Evolutionary conservation across 352 stramenopile genomes (phyloP), one percentile per base, ranked within the genome.

Genomic region (Plasmopara halstedii): DNA sequence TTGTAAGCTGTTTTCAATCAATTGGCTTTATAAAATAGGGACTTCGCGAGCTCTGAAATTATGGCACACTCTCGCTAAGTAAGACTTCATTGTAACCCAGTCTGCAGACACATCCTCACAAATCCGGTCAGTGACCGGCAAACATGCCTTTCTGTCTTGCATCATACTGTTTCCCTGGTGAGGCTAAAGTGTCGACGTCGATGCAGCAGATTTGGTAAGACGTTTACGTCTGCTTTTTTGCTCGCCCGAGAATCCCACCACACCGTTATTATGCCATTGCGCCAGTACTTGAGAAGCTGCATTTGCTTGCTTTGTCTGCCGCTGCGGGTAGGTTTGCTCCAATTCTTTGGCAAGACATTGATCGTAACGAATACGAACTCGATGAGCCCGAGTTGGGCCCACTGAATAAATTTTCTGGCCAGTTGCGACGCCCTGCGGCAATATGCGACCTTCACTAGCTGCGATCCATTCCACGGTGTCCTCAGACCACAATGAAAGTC

Each of bases 391-490:
- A 31, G 62, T 76, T 0, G 67, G 57, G 3, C 52, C 62, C 19
- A 85, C 44, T 3, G 62, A 58, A 40, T 67, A 87, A 17, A 54
- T 44, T 35, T 60, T 60, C 35, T 66, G 62, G 11, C 70, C 75
- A 22, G 73, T 60, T 8, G 73, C 71, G 3, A 87, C 76, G 17
- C 83, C 80, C 18, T 69, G 70, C 8, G 83, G 83, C 22, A 94
- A 62, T 25, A 94, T 50, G 4, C 83, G 80, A 1, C 72, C 83
- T 50, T 90, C 79, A 7, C 56, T 67, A 2, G 78, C 63, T 2
- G 64, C 58, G 15, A 90, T 71, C 83, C 83, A 94, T 64, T 92
- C 80, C 13, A 70, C 62, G 0, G 56, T 61, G 23, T 77, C 68
- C 7, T 71, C 53, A 25, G 67, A 67, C 68, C 77, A 88, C 19